phyloP scores from a whole-genome alignment of 805 yeast genomes.

The Saturnispora saitoi region DNA sequence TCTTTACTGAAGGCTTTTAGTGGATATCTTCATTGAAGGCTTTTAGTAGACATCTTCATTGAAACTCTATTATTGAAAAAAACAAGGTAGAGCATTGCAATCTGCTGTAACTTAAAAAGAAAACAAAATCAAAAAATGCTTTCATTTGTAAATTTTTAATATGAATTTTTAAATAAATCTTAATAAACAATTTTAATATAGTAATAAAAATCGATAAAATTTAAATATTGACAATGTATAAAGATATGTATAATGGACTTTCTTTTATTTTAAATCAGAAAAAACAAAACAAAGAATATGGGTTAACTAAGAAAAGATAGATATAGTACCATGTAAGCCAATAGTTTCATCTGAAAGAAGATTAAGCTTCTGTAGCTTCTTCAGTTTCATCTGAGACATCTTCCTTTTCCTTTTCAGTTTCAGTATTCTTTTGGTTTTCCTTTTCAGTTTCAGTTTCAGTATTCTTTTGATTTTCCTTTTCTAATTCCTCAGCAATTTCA shows the following conservation, averaged over 20 bases:
- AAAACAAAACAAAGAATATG: background rate
- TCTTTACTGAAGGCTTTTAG: too few relatives aligned
- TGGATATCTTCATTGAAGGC: background rate
- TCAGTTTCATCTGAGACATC: slow-evolving; percentile 5
- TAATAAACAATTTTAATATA: background rate
- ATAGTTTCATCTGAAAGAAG: background rate
- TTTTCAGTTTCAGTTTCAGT: slow-evolving; percentile 11
- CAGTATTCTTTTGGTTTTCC: too few relatives aligned
- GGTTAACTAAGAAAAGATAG: slow-evolving; percentile 3
- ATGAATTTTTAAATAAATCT: background rate
- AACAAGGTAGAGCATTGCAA: too few relatives aligned
- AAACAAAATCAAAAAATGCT: too few relatives aligned
- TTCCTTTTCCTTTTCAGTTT: slow-evolving; percentile 4
- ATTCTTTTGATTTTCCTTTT: slow-evolving; percentile 21
- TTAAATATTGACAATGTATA: background rate
- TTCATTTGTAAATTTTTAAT: background rate
- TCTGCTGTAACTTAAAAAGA: too few relatives aligned
- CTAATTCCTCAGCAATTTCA: slow-evolving; percentile 24
- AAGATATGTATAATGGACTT: background rate
- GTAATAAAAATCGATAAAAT: background rate
- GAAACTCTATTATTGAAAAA: too few relatives aligned
- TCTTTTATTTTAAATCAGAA: background rate
- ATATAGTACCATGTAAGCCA: slow-evolving; percentile 1
- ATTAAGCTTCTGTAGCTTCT: slow-evolving; percentile 1
- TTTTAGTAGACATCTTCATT: too few relatives aligned